Percentiles rank a stretch among this genome's conserved stretches.
Evolutionary conservation across 2,329 filamentous ascomycete species (phyloP).

Genomic region (Sordariomycetes sp.): DNA sequence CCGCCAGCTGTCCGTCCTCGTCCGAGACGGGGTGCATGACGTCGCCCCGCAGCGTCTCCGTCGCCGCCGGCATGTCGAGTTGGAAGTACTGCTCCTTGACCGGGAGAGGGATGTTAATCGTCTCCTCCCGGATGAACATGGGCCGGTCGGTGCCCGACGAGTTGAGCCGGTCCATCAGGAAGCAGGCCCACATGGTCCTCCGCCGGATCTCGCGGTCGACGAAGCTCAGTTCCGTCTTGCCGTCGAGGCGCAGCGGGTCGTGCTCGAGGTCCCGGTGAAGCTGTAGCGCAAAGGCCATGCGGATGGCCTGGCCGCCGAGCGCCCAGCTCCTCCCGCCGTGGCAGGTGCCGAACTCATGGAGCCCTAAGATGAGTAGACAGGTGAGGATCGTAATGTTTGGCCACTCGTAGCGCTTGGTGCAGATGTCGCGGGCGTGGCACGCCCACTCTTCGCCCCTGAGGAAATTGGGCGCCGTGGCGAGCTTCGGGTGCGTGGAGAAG

Average conservation of each 20-base stretch:
- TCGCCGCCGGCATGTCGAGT: conserved; percentile 78
- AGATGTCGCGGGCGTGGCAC: conserved; percentile 71
- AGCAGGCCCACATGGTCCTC: conserved; percentile 96
- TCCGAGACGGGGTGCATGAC: conserved; percentile 48
- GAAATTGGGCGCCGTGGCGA: conserved; percentile 64
- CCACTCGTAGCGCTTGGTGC: conserved; percentile 78
- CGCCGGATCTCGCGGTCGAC: conserved; percentile 87
- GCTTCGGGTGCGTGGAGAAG: conserved; percentile 78
- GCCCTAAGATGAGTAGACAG: conserved; percentile 72
- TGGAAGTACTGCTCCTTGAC: conserved; percentile 85
- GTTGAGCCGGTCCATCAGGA: conserved; percentile 94
- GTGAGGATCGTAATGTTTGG: conserved; percentile 94
- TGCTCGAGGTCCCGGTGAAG: conserved; percentile 83
- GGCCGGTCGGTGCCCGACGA: conserved; percentile 89
- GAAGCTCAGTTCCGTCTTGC: conserved; percentile 60
- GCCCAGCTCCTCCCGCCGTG: conserved; percentile 95
- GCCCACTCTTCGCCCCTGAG: conserved; percentile 88
- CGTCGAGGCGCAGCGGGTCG: conserved; percentile 56
- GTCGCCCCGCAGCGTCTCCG: conserved; percentile 67
- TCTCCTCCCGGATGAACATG: conserved; percentile 81
- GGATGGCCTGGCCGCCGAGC: conserved; percentile 82
- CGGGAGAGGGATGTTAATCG: conserved; percentile 77
- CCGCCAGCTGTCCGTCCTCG: conserved; percentile 49
- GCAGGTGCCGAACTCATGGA: conserved; percentile 95
- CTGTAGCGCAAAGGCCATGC: conserved; percentile 94